A percentile compares a stretch with the other conserved stretches of the same genome.
These are phyloP conservation scores for Podaxis pistillaris DNA, from an alignment of 768 basidiomycete species.

Conservation along the genomic window DNA sequence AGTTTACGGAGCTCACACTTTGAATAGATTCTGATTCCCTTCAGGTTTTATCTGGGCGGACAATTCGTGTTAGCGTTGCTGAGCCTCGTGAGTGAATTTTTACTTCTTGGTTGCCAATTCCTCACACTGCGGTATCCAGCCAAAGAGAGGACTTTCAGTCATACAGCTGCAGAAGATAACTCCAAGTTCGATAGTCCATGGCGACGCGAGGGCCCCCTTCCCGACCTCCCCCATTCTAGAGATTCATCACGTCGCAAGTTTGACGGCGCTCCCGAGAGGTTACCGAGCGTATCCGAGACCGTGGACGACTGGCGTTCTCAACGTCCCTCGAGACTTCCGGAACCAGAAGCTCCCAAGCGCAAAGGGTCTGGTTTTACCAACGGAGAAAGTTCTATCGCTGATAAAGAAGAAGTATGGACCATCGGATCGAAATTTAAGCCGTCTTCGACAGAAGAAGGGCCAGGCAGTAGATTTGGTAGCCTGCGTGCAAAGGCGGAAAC, in stretches of 20 bases:
- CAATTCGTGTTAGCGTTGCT: slow-evolving; percentile 89
- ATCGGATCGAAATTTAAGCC: slow-evolving; percentile 77
- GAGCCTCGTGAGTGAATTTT: slow-evolving; percentile 77
- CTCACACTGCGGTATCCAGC: slow-evolving; percentile 41
- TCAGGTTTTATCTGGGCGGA: slow-evolving; percentile 74
- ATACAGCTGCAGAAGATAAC: slow-evolving; percentile 55
- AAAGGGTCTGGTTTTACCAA: slow-evolving; percentile 57
- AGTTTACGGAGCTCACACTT: slow-evolving; percentile 8
- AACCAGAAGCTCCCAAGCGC: slow-evolving; percentile 50
- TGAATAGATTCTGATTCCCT: slow-evolving; percentile 1
- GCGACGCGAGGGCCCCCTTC: slow-evolving; percentile 86
- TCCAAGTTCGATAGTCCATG: slow-evolving; percentile 82
- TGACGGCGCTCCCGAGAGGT: slow-evolving; percentile 49
- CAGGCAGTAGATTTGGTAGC: slow-evolving; percentile 44
- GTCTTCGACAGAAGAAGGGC: slow-evolving; percentile 37
- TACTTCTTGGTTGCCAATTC: slow-evolving; percentile 1
- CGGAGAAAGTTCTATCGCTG: slow-evolving; percentile 52
- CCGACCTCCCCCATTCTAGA: slow-evolving; percentile 59
- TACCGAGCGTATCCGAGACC: slow-evolving; percentile 56
- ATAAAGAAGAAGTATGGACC: slow-evolving; percentile 77
- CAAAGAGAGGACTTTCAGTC: slow-evolving; percentile 60
- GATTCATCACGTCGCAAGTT: slow-evolving; percentile 66
- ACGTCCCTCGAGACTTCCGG: slow-evolving; percentile 42
- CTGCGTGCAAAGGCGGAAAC: slow-evolving; percentile 52
- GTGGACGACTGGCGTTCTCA: slow-evolving; percentile 72